These are phyloP conservation scores for Baorangia bicolor DNA, from an alignment of 768 basidiomycete species.

Conservation along the genomic window DNA sequence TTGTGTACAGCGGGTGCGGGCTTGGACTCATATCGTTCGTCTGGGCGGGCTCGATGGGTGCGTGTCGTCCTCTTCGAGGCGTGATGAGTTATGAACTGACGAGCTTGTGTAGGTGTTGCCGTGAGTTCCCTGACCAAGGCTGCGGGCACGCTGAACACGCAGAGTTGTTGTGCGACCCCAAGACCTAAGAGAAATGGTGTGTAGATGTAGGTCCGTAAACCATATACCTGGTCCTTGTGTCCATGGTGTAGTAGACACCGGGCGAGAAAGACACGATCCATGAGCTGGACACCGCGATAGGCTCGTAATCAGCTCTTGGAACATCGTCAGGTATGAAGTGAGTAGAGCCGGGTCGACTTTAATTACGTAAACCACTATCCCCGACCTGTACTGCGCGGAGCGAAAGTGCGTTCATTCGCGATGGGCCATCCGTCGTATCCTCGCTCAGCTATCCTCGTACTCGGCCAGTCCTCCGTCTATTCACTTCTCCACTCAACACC, in stretches of 20 bases:
- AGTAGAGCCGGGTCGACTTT: too few relatives aligned
- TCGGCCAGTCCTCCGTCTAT: conserved; percentile 57
- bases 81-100: background rate
- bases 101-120: background rate
- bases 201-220: background rate
- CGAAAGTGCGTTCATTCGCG: background rate
- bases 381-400: background rate
- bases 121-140: background rate
- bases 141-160: background rate
- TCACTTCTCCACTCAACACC: conserved; percentile 71
- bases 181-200: background rate
- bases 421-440: conserved; percentile 47
- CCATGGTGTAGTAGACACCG: background rate
- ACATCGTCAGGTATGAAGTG: too few relatives aligned
- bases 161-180: background rate
- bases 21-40: too few relatives aligned
- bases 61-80: background rate
- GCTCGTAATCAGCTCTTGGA: too few relatives aligned
- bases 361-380: conserved; percentile 17
- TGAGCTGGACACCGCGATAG: too few relatives aligned
- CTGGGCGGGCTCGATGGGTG: too few relatives aligned
- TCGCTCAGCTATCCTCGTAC: conserved; percentile 65
- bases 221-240: background rate
- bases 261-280: background rate
- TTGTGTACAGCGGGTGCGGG: too few relatives aligned